phyloP scores from a whole-genome alignment of 2,329 filamentous ascomycete species.

The Geoglossum cookeanum region DNA sequence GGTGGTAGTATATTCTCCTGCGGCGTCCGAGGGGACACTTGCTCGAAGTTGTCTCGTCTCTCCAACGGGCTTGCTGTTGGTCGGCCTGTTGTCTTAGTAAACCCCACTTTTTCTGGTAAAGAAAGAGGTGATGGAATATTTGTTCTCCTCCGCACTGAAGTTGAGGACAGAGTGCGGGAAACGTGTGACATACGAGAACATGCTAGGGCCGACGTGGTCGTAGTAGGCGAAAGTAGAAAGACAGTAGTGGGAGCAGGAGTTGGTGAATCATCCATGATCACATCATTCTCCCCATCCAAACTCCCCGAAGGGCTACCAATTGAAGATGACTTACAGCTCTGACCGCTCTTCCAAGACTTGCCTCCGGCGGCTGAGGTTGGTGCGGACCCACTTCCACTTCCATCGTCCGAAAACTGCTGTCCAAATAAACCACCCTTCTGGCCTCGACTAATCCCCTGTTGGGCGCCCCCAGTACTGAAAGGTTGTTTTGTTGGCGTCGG shows the following conservation, averaged over 20 bases:
- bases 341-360: constrained; percentile 6
- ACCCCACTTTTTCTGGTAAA: constrained; percentile 22
- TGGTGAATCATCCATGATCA: constrained; percentile 17
- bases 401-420: constrained; percentile 25
- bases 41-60: constrained; percentile 28
- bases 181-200: constrained; percentile 22
- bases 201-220: constrained; percentile 17
- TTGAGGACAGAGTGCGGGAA: constrained; percentile 18
- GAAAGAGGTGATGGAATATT: constrained; percentile 11
- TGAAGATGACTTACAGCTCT: constrained; percentile 20
- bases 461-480: constrained; percentile 16
- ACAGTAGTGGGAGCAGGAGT: constrained; percentile 18
- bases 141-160: constrained; percentile 22
- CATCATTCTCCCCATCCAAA: constrained; percentile 17
- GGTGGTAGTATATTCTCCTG: constrained; percentile 53
- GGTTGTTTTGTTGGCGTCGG: constrained; percentile 77
- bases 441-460: neutral
- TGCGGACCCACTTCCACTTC: constrained; percentile 18
- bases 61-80: constrained; percentile 43
- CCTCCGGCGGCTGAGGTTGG: neutral
- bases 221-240: constrained; percentile 7
- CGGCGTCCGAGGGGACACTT: constrained; percentile 55
- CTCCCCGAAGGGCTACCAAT: constrained; percentile 13
- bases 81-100: constrained; percentile 33
- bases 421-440: constrained; percentile 26